Evolutionary conservation across 2,329 filamentous ascomycete species (phyloP).

Genomic region (Cordyceps farinosa): DNA sequence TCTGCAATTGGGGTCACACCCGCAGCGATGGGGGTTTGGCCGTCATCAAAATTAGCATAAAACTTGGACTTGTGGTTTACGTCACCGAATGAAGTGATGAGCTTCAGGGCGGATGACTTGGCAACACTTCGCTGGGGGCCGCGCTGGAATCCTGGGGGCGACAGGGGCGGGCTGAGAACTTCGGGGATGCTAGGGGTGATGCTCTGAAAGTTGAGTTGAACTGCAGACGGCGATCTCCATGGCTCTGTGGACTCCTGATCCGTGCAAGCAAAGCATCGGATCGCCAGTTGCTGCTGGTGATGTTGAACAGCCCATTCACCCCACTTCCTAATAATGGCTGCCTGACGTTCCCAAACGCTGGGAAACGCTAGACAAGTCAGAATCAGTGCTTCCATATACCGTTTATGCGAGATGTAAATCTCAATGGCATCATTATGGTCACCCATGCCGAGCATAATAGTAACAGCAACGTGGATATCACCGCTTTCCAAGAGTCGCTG

Average conservation of each 20-base stretch:
- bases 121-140: slow-evolving; percentile 62
- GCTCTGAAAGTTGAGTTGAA: slow-evolving; percentile 54
- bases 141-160: slow-evolving; percentile 62
- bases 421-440: slow-evolving; percentile 94
- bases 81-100: slow-evolving; percentile 85
- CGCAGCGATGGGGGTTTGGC: slow-evolving; percentile 71
- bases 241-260: slow-evolving; percentile 79
- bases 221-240: slow-evolving; percentile 81
- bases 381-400: slow-evolving; percentile 89
- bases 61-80: slow-evolving; percentile 60
- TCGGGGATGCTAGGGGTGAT: slow-evolving; percentile 55
- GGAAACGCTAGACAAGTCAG: slow-evolving; percentile 81
- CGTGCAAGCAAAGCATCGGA: slow-evolving; percentile 89
- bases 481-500: slow-evolving; percentile 85
- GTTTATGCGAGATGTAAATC: slow-evolving; percentile 87
- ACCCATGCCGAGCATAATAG: slow-evolving; percentile 87
- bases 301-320: slow-evolving; percentile 86
- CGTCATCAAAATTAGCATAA: slow-evolving; percentile 53
- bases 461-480: slow-evolving; percentile 87
- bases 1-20: slow-evolving; percentile 87
- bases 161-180: slow-evolving; percentile 67
- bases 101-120: slow-evolving; percentile 80
- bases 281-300: slow-evolving; percentile 83
- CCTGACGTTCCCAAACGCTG: slow-evolving; percentile 85
- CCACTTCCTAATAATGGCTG: slow-evolving; percentile 87